Evolutionary conservation across 2,329 filamentous ascomycete species (phyloP), one percentile per base, ranked within the genome.

Genomic region (Fusarium goolgardi): DNA sequence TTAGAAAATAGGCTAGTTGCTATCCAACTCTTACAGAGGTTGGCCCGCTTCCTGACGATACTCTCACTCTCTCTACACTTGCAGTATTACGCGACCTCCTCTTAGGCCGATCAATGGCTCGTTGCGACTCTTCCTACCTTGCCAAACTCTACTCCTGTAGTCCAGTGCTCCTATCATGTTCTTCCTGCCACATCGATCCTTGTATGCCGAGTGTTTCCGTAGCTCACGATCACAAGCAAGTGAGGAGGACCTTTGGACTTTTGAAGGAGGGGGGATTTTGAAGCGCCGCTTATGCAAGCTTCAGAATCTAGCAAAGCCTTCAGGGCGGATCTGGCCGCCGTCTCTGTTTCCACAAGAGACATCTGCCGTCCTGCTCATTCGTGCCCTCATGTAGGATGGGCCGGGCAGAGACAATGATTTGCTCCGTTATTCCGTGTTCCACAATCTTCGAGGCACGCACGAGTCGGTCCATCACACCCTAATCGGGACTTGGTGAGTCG

Each of bases 221-320:
- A 51, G 44, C 52, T 57, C 44, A 56, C 44, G 27, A 64, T 61
- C 40, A 59, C 55, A 60, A 67, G 57, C 53, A 61, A 50, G 32
- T 32, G 32, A 50, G 46, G 54, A 50, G 51, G 54, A 40, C 23
- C 31, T 34, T 50, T 52, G 43, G 53, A 25, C 35, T 40, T 43
- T 46, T 32, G 52, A 50, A 40, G 53, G 45, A 64, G 67, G 58
- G 32, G 50, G 44, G 16, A 47, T 23, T 47, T 43, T 37, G 59
- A 68, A 70, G 70, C 63, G 71, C 69, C 71, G 73, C 73, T 75
- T 73, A 76, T 77, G 75, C 75, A 74, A 52, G 63, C 65, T 75
- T 59, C 65, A 72, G 51, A 65, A 67, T 70, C 57, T 63, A 71
- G 71, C 45, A 69, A 49, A 64, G 64, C 60, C 57, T 65, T 32